Base-by-base conservation (phyloP, 352 stramenopile genomes). In the Thraustochytrium sp. region DNA sequence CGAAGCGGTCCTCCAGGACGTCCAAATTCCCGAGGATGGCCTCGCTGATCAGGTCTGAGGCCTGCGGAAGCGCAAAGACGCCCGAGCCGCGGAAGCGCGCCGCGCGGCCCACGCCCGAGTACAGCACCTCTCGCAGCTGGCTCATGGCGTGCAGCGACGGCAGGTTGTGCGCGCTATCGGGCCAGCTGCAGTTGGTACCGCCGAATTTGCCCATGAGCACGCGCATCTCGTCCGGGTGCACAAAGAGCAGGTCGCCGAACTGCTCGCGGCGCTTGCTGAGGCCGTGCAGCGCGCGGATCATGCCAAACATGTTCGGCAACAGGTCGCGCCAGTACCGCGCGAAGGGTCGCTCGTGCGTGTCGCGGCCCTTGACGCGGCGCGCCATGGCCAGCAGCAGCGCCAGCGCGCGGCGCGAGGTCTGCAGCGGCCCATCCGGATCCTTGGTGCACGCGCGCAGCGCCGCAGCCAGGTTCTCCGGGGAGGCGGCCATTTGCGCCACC, bases 171-270 rank as follows among this genome's bases (percentile, higher is more conserved):
- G 62, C 36, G 37, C 37, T 54, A 21, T 75, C 62, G 11, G 40
- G 62, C 62, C 62, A 75, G 3, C 36, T 13, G 23, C 23, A 36
- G 31, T 51, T 75, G 5, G 62, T 54, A 3, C 62, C 62, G 23
- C 37, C 62, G 44, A 51, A 51, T 42, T 68, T 44, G 68, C 68
- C 68, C 26, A 80, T 64, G 46, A 80, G 46, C 4, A 46, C 31
- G 5, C 68, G 68, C 68, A 80, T 46, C 53, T 80, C 68, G 9
- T 80, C 68, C 11, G 68, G 68, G 53, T 80, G 68, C 18, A 80
- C 40, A 34, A 46, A 80, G 18, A 80, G 53, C 23, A 80, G 8
- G 2, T 80, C 68, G 16, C 53, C n/a, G 34, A 72, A 80, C 23
- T 63, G 26, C 29, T 48, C 68, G 18, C 68, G 68, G 11, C 63